These are phyloP conservation scores for Aspergillus biplanus DNA, from an alignment of 495 filamentous ascomycete genomes.

Conservation along the genomic window DNA sequence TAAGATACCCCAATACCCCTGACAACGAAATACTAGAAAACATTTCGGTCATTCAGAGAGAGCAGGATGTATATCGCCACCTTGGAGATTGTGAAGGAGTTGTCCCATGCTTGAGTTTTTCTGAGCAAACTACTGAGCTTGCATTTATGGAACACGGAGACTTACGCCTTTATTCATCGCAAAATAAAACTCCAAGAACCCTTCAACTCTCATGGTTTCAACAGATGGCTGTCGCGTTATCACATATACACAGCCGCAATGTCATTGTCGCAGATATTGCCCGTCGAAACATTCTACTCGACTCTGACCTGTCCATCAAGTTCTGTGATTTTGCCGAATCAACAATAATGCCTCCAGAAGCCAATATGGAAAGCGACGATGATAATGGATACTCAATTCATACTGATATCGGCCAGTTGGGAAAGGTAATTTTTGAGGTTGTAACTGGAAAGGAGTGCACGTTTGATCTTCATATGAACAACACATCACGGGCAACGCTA, in stretches of 20 bases:
- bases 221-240: conserved; percentile 27
- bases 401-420: conserved; percentile 31
- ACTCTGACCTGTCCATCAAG: conserved; percentile 28
- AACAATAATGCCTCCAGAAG: conserved; percentile 22
- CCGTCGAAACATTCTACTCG: conserved; percentile 32
- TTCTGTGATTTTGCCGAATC: conserved; percentile 33
- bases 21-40: conserved; percentile 25
- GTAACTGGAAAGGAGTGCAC: conserved; percentile 26
- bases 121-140: conserved; percentile 18
- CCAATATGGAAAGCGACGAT: conserved; percentile 27
- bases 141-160: conserved; percentile 28
- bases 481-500: conserved; percentile 20
- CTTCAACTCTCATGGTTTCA: conserved; percentile 31
- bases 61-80: conserved; percentile 29
- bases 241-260: conserved; percentile 25
- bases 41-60: conserved; percentile 23
- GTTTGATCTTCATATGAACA: conserved; percentile 31
- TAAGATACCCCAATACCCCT: conserved; percentile 22
- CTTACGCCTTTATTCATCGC: conserved; percentile 24
- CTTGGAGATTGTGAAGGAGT: conserved; percentile 20
- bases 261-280: conserved; percentile 34
- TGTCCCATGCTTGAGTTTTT: conserved; percentile 22
- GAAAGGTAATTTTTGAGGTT: conserved; percentile 29
- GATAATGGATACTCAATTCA: conserved; percentile 24
- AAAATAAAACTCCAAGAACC: conserved; percentile 19